These are phyloP conservation scores for Durio zibethinus DNA, from an alignment of 345 rosid genomes.

Conservation along the genomic window DNA sequence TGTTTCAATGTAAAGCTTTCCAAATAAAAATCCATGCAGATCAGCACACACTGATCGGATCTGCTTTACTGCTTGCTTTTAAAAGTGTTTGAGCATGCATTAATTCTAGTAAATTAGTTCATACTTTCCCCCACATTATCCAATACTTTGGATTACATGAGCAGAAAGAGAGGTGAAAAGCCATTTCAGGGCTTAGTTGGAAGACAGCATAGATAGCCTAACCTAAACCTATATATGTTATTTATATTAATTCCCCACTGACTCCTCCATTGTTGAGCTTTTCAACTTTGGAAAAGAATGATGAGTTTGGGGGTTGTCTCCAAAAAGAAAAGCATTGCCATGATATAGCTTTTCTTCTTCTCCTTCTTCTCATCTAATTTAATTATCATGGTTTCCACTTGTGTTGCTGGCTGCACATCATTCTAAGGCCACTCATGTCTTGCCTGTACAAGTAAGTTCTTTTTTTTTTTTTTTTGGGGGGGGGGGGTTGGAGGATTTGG, in stretches of 20 bases:
- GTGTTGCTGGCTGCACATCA: neutral
- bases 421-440: too few relatives aligned
- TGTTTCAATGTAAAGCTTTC: conserved; percentile 1
- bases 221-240: neutral
- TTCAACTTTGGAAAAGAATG: conserved; percentile 2
- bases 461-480: too few relatives aligned
- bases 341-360: neutral
- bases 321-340: conserved; percentile 4
- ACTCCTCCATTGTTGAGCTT: neutral
- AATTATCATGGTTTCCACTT: neutral
- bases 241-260: neutral
- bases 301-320: neutral
- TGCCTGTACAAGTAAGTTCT: too few relatives aligned
- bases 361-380: neutral
- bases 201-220: conserved; percentile 10
- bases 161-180: conserved; percentile 29
- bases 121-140: neutral
- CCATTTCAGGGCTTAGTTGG: conserved; percentile 31
- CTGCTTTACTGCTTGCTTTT: neutral
- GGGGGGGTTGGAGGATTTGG: too few relatives aligned
- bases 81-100: neutral
- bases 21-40: conserved; percentile 1
- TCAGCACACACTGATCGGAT: neutral
- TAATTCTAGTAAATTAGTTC: neutral
- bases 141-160: conserved; percentile 15